phyloP scores from a whole-genome alignment of 1,284 basidiomycete species.

The Exobasidium cylindrosporum region DNA sequence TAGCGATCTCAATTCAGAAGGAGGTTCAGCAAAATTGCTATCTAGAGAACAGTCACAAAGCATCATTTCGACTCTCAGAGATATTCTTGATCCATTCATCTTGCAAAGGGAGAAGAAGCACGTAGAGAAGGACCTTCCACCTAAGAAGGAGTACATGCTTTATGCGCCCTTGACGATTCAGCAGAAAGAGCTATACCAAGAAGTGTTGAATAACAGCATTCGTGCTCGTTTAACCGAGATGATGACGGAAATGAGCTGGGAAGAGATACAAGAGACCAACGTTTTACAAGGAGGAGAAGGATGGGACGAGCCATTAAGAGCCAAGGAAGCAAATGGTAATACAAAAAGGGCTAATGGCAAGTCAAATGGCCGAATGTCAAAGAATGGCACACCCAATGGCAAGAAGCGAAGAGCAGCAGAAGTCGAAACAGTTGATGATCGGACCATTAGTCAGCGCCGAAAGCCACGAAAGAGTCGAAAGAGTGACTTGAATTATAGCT shows the following conservation, averaged over 20 bases:
- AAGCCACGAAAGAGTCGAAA: background rate
- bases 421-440: slow-evolving; percentile 11
- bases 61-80: slow-evolving; percentile 49
- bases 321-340: slow-evolving; percentile 13
- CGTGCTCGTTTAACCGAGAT: slow-evolving; percentile 43
- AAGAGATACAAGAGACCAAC: slow-evolving; percentile 29
- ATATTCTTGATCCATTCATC: slow-evolving; percentile 51
- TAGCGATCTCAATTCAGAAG: slow-evolving; percentile 15
- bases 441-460: background rate
- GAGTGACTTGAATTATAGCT: slow-evolving; percentile 24
- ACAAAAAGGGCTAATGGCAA: slow-evolving; percentile 9
- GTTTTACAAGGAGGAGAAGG: slow-evolving; percentile 7
- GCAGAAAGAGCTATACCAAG: slow-evolving; percentile 81
- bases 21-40: slow-evolving; percentile 24
- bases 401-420: background rate
- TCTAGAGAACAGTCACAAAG: slow-evolving; percentile 65
- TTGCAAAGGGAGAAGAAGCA: slow-evolving; percentile 48
- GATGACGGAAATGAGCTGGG: slow-evolving; percentile 38
- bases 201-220: slow-evolving; percentile 49
- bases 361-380: slow-evolving; percentile 4
- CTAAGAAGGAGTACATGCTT: slow-evolving; percentile 64
- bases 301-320: slow-evolving; percentile 14
- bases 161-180: slow-evolving; percentile 80
- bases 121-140: slow-evolving; percentile 47
- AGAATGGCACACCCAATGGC: slow-evolving; percentile 3